Percentiles rank a stretch among this genome's conserved stretches.
These are phyloP conservation scores for Cantharellus cinnabarinus DNA, from an alignment of 768 basidiomycete species.

Conservation along the genomic window DNA sequence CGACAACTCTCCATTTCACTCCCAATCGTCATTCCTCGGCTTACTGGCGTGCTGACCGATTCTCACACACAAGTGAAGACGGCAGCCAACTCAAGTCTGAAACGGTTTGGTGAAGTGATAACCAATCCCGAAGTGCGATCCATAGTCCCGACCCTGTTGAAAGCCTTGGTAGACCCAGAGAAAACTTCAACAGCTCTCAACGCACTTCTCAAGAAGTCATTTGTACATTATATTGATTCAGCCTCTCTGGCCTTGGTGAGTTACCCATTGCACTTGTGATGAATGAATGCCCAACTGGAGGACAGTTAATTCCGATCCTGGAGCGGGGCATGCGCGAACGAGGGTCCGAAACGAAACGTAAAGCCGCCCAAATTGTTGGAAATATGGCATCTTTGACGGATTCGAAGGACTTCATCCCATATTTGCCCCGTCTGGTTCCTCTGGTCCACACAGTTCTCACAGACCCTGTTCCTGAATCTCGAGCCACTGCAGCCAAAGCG, in stretches of 20 bases:
- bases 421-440: conserved; percentile 73
- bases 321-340: conserved; percentile 85
- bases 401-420: conserved; percentile 83
- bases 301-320: conserved; percentile 78
- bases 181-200: conserved; percentile 74
- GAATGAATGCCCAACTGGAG: conserved; percentile 1
- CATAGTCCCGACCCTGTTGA: conserved; percentile 73
- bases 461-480: conserved; percentile 93
- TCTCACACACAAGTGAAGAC: conserved; percentile 89
- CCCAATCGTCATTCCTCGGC: conserved; percentile 88
- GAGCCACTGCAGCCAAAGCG: conserved; percentile 92
- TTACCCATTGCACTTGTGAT: conserved; percentile 4
- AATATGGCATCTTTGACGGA: conserved; percentile 82
- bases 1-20: conserved; percentile 84
- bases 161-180: conserved; percentile 84
- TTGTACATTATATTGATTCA: conserved; percentile 95
- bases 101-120: conserved; percentile 96
- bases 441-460: conserved; percentile 82
- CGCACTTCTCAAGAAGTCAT: conserved; percentile 81
- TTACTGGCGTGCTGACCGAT: conserved; percentile 88
- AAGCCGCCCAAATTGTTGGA: conserved; percentile 93
- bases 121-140: conserved; percentile 92
- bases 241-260: conserved; percentile 81
- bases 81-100: conserved; percentile 86
- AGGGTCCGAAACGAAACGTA: conserved; percentile 84